These are phyloP conservation scores for Lecanicillium sp. DNA, from an alignment of 2,329 filamentous ascomycete genomes.

Conservation along the genomic window DNA sequence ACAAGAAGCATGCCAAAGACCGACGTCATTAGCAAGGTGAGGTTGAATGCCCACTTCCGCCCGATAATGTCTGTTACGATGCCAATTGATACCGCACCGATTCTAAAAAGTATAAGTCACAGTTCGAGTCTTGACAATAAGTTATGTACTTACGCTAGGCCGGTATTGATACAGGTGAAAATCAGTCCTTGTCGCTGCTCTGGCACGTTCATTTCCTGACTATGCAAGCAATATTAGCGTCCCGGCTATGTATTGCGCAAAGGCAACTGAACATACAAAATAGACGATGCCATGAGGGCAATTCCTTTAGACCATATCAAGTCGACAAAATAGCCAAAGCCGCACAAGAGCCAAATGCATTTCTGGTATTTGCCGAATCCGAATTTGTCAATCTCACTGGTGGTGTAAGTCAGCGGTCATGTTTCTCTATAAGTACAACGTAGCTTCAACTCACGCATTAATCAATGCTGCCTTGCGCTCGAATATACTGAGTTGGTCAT, in stretches of 20 bases:
- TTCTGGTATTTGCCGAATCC: constrained; percentile 39
- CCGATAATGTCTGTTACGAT: constrained; percentile 11
- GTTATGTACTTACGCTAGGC: neutral
- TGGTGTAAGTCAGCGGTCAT: neutral
- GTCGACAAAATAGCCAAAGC: constrained; percentile 40
- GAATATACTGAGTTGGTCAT: too few relatives aligned
- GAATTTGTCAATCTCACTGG: constrained; percentile 33
- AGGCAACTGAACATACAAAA: constrained; percentile 1
- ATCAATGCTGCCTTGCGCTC: constrained; percentile 6
- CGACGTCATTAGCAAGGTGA: constrained; percentile 39
- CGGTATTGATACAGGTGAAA: constrained; percentile 5
- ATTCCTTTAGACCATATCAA: constrained; percentile 44
- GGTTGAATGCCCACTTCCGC: constrained; percentile 41
- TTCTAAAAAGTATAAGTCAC: neutral
- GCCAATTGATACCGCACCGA: constrained; percentile 4
- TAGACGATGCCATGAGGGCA: constrained; percentile 27
- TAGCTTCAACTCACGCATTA: constrained; percentile 1
- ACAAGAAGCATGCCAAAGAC: constrained; percentile 31
- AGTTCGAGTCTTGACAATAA: neutral
- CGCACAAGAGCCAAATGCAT: constrained; percentile 36
- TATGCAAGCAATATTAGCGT: neutral
- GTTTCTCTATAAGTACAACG: too few relatives aligned
- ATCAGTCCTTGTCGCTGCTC: constrained; percentile 3
- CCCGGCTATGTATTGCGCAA: neutral
- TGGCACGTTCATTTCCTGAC: constrained; percentile 4